Percentiles rank a stretch among this genome's conserved stretches.
These are phyloP conservation scores for Vanrija sp. DNA, from an alignment of 1,284 basidiomycete genomes.

Conservation along the genomic window DNA sequence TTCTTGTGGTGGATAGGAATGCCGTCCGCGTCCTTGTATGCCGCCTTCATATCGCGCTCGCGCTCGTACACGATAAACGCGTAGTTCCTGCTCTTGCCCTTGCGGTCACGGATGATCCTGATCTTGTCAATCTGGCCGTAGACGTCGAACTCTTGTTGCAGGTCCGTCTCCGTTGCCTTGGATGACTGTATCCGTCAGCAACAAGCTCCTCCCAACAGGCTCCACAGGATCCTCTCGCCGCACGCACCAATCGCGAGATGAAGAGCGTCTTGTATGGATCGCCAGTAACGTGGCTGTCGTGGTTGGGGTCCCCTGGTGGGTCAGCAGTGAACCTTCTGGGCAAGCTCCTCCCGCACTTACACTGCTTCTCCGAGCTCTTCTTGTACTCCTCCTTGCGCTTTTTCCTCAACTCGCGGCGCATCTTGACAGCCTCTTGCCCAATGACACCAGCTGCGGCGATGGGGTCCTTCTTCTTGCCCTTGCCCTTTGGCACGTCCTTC, in stretches of 20 bases:
- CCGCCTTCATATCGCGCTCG: conserved; percentile 99
- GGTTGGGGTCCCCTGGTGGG: conserved; percentile 45
- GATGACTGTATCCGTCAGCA: conserved; percentile 55
- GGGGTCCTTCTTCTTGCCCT: conserved; percentile 57
- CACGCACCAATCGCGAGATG: conserved; percentile 77
- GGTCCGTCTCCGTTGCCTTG: conserved; percentile 80
- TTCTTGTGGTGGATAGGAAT: conserved; percentile 91
- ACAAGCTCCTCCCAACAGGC: background rate
- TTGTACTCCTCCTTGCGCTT: conserved; percentile 75
- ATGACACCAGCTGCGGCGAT: conserved; percentile 53
- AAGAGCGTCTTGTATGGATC: conserved; percentile 99
- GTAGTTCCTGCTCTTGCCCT: conserved; percentile 82
- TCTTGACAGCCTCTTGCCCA: conserved; percentile 55
- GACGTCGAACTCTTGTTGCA: conserved; percentile 89
- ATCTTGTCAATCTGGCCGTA: conserved; percentile 93
- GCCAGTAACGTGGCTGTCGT: conserved; percentile 87
- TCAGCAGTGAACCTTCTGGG: background rate
- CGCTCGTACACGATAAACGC: conserved; percentile 97
- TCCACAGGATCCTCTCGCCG: background rate
- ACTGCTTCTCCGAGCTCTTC: conserved; percentile 73
- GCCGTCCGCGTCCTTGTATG: conserved; percentile 99
- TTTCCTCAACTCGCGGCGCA: conserved; percentile 72
- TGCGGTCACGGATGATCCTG: conserved; percentile 83
- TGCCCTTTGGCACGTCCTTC: conserved; percentile 60
- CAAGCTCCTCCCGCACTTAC: conserved; percentile 53